Base-by-base conservation (phyloP, 2,329 filamentous ascomycete species). In the Fusarium dlaminii region DNA sequence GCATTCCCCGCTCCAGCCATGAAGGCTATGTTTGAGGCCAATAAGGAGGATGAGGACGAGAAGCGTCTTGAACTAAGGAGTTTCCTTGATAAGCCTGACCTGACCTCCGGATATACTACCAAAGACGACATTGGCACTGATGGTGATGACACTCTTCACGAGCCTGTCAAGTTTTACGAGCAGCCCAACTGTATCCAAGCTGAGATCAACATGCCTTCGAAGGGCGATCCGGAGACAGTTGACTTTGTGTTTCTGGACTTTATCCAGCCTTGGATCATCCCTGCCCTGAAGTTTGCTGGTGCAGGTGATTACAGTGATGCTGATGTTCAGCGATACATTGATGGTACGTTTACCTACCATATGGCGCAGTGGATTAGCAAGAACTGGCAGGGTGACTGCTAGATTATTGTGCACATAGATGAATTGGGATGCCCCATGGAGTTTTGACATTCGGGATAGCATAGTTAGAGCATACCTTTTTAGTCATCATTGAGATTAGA, bases 231-330 rank as follows among this genome's bases (percentile, higher is more conserved):
- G 0, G 89, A 93, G 59, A 91, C 83, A 2, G 94, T 99, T 2
- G 96, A 98, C 81, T 81, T 99, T 13, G 91, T 98, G 20, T 99
- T 97, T 80, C 90, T 97, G 66, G 95, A 97, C 80, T 99, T 98
- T 81, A 91, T 98, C 40, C 89, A 96, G 82, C 91, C 91, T 15
- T 97, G 93, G 89, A 85, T 98, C 43, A 82, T 97, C 24, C 84
- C 92, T 17, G 95, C 94, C 6, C 84, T 98, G 70, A 90, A 91
- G 74, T 87, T 89, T 70, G 84, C 83, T 32, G 89, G 89, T 0
- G 86, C 86, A 4, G 85, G 67, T 10, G 52, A 86, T 32, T 91
- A 88, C 63, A 82, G 72, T 29, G 79, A 82, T 14, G 80, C 82
- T 9, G 85, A 90, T 74, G 86, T 90, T 3, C 76, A 84, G 75